Percentiles rank a stretch among this genome's conserved stretches.
These are phyloP conservation scores for Biscogniauxia sp. DNA, from an alignment of 2,329 filamentous ascomycete species.

Conservation along the genomic window DNA sequence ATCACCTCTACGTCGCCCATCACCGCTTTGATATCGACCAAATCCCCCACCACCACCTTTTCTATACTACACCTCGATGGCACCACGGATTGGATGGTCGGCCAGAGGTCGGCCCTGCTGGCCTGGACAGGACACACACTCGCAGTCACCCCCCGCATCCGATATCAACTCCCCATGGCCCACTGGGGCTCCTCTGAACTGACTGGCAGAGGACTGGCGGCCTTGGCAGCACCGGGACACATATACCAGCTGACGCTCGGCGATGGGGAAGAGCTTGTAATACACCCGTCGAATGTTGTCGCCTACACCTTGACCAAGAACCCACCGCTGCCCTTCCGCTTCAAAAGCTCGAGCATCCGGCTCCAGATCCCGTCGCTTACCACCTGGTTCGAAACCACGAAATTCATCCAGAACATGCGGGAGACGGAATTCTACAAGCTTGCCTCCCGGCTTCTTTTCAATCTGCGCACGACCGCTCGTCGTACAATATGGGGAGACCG, in stretches of 20 bases:
- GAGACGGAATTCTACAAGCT: constrained; percentile 71
- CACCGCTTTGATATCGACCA: constrained; percentile 84
- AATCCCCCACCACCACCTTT: constrained; percentile 82
- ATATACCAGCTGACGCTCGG: constrained; percentile 81
- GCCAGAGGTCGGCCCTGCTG: constrained; percentile 82
- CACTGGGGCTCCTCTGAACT: constrained; percentile 91
- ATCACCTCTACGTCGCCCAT: constrained; percentile 85
- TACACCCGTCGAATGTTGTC: constrained; percentile 86
- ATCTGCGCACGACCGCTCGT: constrained; percentile 71
- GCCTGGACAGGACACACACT: constrained; percentile 95
- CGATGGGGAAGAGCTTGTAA: constrained; percentile 84
- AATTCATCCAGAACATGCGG: constrained; percentile 72
- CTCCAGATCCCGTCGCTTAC: constrained; percentile 76
- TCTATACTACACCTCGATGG: constrained; percentile 87
- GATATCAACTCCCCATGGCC: constrained; percentile 70
- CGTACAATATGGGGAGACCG: constrained; percentile 91
- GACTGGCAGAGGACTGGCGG: constrained; percentile 83
- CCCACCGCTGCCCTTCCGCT: constrained; percentile 78
- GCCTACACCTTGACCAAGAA: constrained; percentile 79
- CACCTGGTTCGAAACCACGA: constrained; percentile 63
- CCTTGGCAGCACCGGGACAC: constrained; percentile 81
- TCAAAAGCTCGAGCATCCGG: constrained; percentile 73
- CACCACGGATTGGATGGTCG: constrained; percentile 90
- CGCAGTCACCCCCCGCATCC: constrained; percentile 70
- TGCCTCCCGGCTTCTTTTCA: constrained; percentile 62